Base-by-base conservation (phyloP, 805 yeast genomes). In the Priceomyces carsonii region DNA sequence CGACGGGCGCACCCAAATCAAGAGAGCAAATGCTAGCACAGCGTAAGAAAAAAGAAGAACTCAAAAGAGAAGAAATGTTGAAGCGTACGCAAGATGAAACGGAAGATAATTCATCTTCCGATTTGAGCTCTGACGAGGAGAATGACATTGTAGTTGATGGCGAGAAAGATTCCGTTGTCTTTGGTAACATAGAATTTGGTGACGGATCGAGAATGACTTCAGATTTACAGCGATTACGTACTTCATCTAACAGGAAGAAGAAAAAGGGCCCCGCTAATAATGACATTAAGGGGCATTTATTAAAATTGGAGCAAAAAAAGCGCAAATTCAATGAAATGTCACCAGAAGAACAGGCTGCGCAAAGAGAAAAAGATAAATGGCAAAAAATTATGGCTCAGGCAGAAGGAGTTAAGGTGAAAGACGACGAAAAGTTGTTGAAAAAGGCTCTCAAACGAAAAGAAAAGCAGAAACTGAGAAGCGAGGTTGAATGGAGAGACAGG, bases 401-500 rank as follows among this genome's bases (percentile, higher is more conserved):
- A 6, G 95, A 89, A 60, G 99, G 99, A 33, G 63, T 79, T 18
- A 91, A 88, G 59, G 69, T 91, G 29, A 85, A 84, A 50, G 96
- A 93, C 61, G 95, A 91, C 59, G 98, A 91, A 58, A 82, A 79
- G 54, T 66, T 93, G 49, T 74, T 93, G 61, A 83, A 82, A 52
- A 91, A 87, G 59, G 86, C 97, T 2, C 61, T 91, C 42, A 89
- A 85, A 66, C 75, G 85, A 50, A 86, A 88, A 56, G 91, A 87
- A 50, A 79, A 85, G 42, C 74, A 75, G 54, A 93, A 93, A 70
- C 76, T 85, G 53, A 86, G 82, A 68, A 83, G 95, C 39, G 95
- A 88, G 51, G 68, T 79, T 33, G 95, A 91, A 61, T 93, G 99
- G 99, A 75, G 68, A 45, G 97, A 91, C 33, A 78, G 99, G 47